Base-by-base conservation (phyloP, 257 asterid genomes). In the Cruciata laevipes region DNA sequence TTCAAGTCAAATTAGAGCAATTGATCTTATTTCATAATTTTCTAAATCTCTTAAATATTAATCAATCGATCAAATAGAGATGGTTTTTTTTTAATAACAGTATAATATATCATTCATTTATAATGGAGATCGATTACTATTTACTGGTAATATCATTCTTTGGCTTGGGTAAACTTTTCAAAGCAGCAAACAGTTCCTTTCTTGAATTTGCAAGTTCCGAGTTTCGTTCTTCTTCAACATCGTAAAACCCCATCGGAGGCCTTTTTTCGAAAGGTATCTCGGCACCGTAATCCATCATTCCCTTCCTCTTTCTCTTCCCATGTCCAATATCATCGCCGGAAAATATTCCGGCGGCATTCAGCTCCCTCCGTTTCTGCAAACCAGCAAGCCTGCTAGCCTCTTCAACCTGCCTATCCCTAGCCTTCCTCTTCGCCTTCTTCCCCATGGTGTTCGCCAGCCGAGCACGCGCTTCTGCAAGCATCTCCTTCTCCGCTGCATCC, bases 401-500 rank as follows among this genome's bases (percentile, higher is more conserved):
- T 80, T 90, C 98, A n/a, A 90, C 89, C 83, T 94, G 98, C 78
- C 87, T 88, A 77, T 89, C 98, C 69, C 96, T 77, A n/a, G 99
- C 99, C 80, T 90, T 94, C 72, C 99, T 82, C 72, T 90, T 90
- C 18, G 96, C 99, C 76, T 94, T 94, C 82, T 94, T 94, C 3
- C 99, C 98, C 67, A 95, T 82, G 6, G 98, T 90, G 81, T 94
- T 94, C 65, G 99, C 98, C 63, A 94, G 77, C 24, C 98, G 78
- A 25, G 99, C 98, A 56, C 99, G 82, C 20, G 96, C 98, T 84
- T 94, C 97, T 52, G 98, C 89, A 72, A 94, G 97, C 99, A 94
- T 94, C 85, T 90, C 99, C 74, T 94, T 94, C 86, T 94, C 99
- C 63, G 89, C 98, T 75, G 90, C 99, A 62, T 94, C 99, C 99